A percentile compares a stretch with the other conserved stretches of the same genome.
These are phyloP conservation scores for Aureobasidium melanogenum DNA, from an alignment of 2,329 filamentous ascomycete species.

Conservation along the genomic window DNA sequence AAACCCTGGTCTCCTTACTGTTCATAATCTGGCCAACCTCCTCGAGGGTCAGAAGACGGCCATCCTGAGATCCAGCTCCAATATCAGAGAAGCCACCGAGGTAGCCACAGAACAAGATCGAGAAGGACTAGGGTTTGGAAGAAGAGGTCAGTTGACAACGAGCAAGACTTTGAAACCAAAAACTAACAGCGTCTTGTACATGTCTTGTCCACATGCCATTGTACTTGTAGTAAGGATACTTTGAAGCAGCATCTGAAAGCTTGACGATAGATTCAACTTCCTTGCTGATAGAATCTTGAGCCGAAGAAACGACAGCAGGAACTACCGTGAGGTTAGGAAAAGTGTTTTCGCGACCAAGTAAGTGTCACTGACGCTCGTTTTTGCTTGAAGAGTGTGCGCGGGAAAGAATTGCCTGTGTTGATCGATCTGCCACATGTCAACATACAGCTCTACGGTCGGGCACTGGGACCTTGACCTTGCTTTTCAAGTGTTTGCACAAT, in stretches of 20 bases:
- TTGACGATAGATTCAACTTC: slow-evolving; percentile 63
- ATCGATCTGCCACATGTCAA: slow-evolving; percentile 46
- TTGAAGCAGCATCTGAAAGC: slow-evolving; percentile 64
- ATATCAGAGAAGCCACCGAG: slow-evolving; percentile 56
- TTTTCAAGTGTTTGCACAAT: slow-evolving; percentile 77
- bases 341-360: background rate
- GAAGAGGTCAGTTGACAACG: background rate
- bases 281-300: slow-evolving; percentile 60
- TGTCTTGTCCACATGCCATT: slow-evolving; percentile 79
- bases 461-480: slow-evolving; percentile 43
- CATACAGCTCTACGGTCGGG: background rate
- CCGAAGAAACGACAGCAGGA: slow-evolving; percentile 56
- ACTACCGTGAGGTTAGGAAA: slow-evolving; percentile 40
- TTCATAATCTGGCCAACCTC: slow-evolving; percentile 72
- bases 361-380: slow-evolving; percentile 42
- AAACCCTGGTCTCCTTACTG: slow-evolving; percentile 36
- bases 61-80: slow-evolving; percentile 31
- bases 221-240: slow-evolving; percentile 97
- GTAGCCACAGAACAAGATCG: slow-evolving; percentile 60
- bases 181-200: slow-evolving; percentile 67
- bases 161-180: background rate
- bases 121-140: slow-evolving; percentile 39
- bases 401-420: slow-evolving; percentile 74
- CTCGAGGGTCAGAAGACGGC: slow-evolving; percentile 73
- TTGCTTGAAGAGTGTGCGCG: slow-evolving; percentile 81